Evolutionary conservation across 2,329 filamentous ascomycete genomes (phyloP).

Genomic region (Talaromyces sp.): DNA sequence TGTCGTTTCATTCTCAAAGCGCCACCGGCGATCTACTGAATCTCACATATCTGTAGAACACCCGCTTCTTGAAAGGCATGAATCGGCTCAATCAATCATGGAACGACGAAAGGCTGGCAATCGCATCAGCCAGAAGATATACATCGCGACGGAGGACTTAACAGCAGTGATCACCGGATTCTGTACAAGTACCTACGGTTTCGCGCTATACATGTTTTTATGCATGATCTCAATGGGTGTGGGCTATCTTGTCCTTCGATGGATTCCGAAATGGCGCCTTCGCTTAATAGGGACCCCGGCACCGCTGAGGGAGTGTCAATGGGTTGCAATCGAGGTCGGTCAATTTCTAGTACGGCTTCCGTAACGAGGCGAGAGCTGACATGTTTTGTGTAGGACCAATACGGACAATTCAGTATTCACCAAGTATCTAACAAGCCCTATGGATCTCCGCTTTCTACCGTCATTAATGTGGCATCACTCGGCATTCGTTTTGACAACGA

Average conservation of each 20-base stretch:
- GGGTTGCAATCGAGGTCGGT: conserved; percentile 83
- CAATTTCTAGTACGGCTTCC: background rate
- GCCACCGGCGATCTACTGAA: conserved; percentile 34
- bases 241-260: conserved; percentile 79
- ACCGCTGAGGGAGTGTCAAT: conserved; percentile 70
- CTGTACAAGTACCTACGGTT: conserved; percentile 68
- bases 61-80: conserved; percentile 66
- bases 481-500: conserved; percentile 63
- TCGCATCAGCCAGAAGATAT: conserved; percentile 80
- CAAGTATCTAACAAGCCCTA: conserved; percentile 59
- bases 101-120: conserved; percentile 60
- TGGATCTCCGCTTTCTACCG: conserved; percentile 60
- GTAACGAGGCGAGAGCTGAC: background rate
- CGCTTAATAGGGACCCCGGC: conserved; percentile 66
- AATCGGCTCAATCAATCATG: conserved; percentile 65
- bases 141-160: conserved; percentile 88
- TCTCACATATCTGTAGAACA: conserved; percentile 48
- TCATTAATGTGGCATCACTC: conserved; percentile 53
- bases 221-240: conserved; percentile 72
- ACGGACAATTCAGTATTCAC: conserved; percentile 85
- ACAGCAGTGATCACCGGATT: conserved; percentile 94
- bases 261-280: conserved; percentile 86
- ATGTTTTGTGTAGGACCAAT: conserved; percentile 66
- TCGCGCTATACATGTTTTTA: conserved; percentile 63
- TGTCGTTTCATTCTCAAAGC: conserved; percentile 22